phyloP scores from a whole-genome alignment of 805 yeast species.

The Yarrowia phangngaensis region DNA sequence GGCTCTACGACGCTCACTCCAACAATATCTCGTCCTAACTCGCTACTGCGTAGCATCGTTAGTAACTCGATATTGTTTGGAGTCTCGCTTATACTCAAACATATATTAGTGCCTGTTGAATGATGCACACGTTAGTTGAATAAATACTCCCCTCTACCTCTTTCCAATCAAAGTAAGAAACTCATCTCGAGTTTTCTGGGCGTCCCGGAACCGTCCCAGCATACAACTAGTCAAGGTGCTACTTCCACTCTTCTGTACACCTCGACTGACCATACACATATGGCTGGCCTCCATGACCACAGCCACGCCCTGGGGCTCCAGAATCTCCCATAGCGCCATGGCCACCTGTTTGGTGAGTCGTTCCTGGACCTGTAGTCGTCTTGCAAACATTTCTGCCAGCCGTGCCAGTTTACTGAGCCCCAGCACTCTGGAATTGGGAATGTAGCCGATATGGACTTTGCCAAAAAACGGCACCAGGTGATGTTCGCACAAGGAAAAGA shows the following conservation, averaged over 20 bases:
- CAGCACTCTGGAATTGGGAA: slow-evolving; percentile 87
- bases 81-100: too few relatives aligned
- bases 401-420: slow-evolving; percentile 93
- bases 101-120: slow-evolving; percentile 27
- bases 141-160: slow-evolving; percentile 37
- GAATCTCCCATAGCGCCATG: slow-evolving; percentile 84
- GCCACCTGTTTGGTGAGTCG: slow-evolving; percentile 96
- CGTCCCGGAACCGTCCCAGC: slow-evolving; percentile 92
- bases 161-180: slow-evolving; percentile 77
- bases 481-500: slow-evolving; percentile 92
- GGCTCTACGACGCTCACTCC: too few relatives aligned
- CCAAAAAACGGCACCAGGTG: slow-evolving; percentile 97
- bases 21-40: too few relatives aligned
- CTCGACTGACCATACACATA: slow-evolving; percentile 99
- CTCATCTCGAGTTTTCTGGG: slow-evolving; percentile 95
- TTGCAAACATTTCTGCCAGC: slow-evolving; percentile 92
- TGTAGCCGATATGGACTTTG: slow-evolving; percentile 95
- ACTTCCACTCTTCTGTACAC: slow-evolving; percentile 93
- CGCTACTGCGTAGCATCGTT: too few relatives aligned
- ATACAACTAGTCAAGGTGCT: slow-evolving; percentile 92
- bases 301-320: slow-evolving; percentile 95
- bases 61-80: too few relatives aligned
- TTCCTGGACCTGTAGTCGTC: slow-evolving; percentile 97
- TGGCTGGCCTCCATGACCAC: slow-evolving; percentile 97
- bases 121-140: slow-evolving; percentile 26